Evolutionary conservation across 495 filamentous ascomycete species (phyloP), one percentile per base, ranked within the genome.

Genomic region (Jackrogersella minutella): DNA sequence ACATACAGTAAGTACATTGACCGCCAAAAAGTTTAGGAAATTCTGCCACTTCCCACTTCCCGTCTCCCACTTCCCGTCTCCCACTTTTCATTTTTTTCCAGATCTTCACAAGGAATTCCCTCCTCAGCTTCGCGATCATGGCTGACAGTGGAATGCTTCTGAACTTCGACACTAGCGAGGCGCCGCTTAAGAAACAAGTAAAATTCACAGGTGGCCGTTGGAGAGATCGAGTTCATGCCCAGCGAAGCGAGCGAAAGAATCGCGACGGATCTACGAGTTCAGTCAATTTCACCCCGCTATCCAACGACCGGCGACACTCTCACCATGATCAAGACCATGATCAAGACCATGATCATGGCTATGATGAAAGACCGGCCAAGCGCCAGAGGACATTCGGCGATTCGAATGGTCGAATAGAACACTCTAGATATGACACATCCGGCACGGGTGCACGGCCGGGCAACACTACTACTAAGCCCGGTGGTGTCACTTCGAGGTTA

Each of bases 81-180:
- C 56, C 4, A 40, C 43, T 24, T 24, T 30, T 30, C 19, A 21
- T 41, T 34, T 6, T 34, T 6, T 16, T 61, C 7, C 24, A 19
- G n/a, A 52, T 59, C 40, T 70, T 53, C 62, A 36, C 50, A 17
- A 26, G 31, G 7, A 22, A 43, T 36, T 33, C 21, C 4, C 22
- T 33, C 59, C 40, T n/a, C 33, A 31, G 57, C 40, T 39, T 24
- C 24, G 19, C 56, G 6, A 66, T 14, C 49, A 97, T 97, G 93
- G 92, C 92, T 17, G 93, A 97, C 80, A 91, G 96, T 88, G 93
- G 92, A 50, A 90, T 99, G 86, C 85, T 97, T 46, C 82, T 97
- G 75, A 98, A 99, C 74, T 97, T 97, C 73, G 85, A 90, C 55
- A 80, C 95, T 26, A 82, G 84, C 11, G 90, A 91, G 66, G 82